phyloP scores from a whole-genome alignment of 1,284 basidiomycete genomes.

The Thecaphora thlaspeos region DNA sequence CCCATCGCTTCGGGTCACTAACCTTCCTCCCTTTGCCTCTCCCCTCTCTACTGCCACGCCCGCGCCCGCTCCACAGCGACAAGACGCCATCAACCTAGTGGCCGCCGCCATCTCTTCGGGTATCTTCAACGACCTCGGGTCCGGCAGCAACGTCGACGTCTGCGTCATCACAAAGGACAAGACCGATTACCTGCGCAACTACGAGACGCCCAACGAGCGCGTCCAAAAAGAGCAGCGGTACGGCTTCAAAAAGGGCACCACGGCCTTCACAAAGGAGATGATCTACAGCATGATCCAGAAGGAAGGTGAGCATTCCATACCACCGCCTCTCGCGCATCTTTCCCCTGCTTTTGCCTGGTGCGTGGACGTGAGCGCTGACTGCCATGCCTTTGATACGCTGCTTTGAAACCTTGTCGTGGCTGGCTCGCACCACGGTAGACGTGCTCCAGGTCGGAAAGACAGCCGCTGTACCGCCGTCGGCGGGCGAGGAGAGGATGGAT shows the following conservation, averaged over 20 bases:
- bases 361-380: too few species aligned
- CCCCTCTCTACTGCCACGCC: too few species aligned
- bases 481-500: constrained; percentile 36
- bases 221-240: constrained; percentile 54
- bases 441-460: constrained; percentile 38
- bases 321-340: background rate
- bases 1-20: too few species aligned
- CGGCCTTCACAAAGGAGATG: constrained; percentile 60
- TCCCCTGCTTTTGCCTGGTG: too few species aligned
- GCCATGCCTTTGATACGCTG: too few species aligned
- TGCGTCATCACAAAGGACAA: constrained; percentile 71
- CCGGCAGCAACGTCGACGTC: constrained; percentile 95
- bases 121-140: constrained; percentile 99
- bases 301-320: constrained; percentile 63
- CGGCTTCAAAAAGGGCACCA: constrained; percentile 72
- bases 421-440: too few species aligned
- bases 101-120: constrained; percentile 85
- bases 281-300: constrained; percentile 59
- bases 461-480: constrained; percentile 8
- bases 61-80: constrained; percentile 63
- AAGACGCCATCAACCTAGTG: constrained; percentile 80
- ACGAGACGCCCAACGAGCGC: constrained; percentile 52
- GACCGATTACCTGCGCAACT: constrained; percentile 53
- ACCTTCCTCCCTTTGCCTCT: too few species aligned
- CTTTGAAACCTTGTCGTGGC: too few species aligned